These are phyloP conservation scores for Salicornia ramosissima DNA, from an alignment of 148 eudicot species.

Conservation along the genomic window DNA sequence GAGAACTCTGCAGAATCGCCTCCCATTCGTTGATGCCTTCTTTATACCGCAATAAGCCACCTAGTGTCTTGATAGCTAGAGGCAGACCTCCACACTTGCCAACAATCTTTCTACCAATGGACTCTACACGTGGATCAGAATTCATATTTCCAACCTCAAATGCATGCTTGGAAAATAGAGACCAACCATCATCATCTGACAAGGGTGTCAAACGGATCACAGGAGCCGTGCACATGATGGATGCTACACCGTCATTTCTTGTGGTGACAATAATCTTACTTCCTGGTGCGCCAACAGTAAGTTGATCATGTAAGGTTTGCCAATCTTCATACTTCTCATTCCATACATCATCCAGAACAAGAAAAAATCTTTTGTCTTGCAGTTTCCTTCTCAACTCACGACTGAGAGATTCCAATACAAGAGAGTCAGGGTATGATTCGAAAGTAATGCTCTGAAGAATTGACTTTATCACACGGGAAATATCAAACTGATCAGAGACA, in stretches of 20 bases:
- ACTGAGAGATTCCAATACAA: not conserved
- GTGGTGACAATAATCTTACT: conserved; percentile 26
- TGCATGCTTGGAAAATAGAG: conserved; percentile 15
- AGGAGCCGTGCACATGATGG: conserved; percentile 3
- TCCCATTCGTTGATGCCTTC: conserved; percentile 3
- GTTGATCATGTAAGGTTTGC: conserved; percentile 1
- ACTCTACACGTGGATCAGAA: not conserved
- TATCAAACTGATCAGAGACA: conserved; percentile 22
- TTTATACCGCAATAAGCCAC: not conserved
- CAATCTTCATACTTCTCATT: conserved; percentile 6
- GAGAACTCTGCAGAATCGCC: conserved; percentile 1
- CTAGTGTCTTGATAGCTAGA: conserved; percentile 15
- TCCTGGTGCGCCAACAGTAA: conserved; percentile 1
- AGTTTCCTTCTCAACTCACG: not conserved
- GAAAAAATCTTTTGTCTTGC: conserved; percentile 2
- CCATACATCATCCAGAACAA: conserved; percentile 23
- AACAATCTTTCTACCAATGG: not conserved
- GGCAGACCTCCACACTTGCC: conserved; percentile 13
- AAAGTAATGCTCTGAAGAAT: conserved; percentile 9
- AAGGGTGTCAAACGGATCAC: not conserved
- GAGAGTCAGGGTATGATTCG: not conserved
- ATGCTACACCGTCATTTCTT: conserved; percentile 12
- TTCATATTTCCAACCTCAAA: not conserved
- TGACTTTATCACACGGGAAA: conserved; percentile 13
- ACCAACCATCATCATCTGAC: conserved; percentile 13